phyloP scores from a whole-genome alignment of 177 flowering plant species.

The Vitis hybrid region DNA sequence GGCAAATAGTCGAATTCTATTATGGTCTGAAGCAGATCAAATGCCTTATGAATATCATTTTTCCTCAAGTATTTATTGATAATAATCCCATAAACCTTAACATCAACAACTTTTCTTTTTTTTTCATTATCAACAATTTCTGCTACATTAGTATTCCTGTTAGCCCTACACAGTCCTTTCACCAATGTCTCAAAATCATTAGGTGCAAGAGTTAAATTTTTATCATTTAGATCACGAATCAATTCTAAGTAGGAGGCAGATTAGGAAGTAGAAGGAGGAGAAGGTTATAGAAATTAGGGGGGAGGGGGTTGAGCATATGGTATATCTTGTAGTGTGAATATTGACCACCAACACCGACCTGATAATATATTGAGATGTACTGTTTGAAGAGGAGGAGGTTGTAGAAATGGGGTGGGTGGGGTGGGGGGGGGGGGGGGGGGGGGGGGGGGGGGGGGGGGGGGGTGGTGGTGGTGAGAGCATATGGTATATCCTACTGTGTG shows the following conservation, averaged over 20 bases:
- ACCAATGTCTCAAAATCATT: slow-evolving; percentile 51
- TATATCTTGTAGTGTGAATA: too few relatives aligned
- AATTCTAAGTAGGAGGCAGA: slow-evolving; percentile 31
- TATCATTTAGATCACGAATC: slow-evolving; percentile 52
- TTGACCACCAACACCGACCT: too few relatives aligned
- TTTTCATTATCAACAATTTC: slow-evolving; percentile 24
- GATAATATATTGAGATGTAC: too few relatives aligned
- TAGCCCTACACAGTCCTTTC: slow-evolving; percentile 68
- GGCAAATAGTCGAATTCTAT: slow-evolving; percentile 52
- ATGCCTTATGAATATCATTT: slow-evolving; percentile 53
- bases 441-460: too few relatives aligned
- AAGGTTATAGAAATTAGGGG: too few relatives aligned
- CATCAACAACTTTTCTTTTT: slow-evolving; percentile 36
- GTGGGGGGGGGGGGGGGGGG: too few relatives aligned
- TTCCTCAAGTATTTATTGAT: slow-evolving; percentile 56
- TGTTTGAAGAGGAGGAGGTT: too few relatives aligned
- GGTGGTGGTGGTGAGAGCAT: too few relatives aligned
- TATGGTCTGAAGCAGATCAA: slow-evolving; percentile 45
- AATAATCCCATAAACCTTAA: slow-evolving; percentile 51
- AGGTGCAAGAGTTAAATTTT: slow-evolving; percentile 31
- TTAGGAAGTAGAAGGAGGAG: too few relatives aligned
- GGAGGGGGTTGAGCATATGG: too few relatives aligned
- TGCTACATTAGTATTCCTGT: slow-evolving; percentile 61
- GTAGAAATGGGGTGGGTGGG: too few relatives aligned
- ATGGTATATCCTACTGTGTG: too few relatives aligned